These are phyloP conservation scores for Plasmodium berghei DNA, from an alignment of 169 alveolate species.

Conservation along the genomic window DNA sequence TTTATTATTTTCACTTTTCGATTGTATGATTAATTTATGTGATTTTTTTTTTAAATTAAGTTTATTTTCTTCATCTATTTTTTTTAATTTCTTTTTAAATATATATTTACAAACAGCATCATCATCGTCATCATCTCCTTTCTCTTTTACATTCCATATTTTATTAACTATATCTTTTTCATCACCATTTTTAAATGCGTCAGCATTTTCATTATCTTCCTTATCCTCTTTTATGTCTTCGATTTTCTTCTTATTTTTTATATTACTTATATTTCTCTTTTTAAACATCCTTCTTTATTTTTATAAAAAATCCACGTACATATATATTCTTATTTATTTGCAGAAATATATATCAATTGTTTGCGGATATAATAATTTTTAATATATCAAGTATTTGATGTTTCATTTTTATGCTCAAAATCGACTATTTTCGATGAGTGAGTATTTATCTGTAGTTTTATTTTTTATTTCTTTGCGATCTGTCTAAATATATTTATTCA, in stretches of 20 bases:
- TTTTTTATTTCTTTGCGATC: too few relatives aligned
- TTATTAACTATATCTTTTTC: slow-evolving; percentile 14
- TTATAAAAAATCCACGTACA: slow-evolving; percentile 26
- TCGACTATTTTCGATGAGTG: too few relatives aligned
- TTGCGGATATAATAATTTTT: slow-evolving; percentile 3
- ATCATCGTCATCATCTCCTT: slow-evolving; percentile 35
- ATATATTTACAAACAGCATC: slow-evolving; percentile 67
- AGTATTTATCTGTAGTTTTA: too few relatives aligned
- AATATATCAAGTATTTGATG: neutral
- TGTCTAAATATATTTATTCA: too few relatives aligned
- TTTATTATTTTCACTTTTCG: slow-evolving; percentile 44
- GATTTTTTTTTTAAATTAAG: slow-evolving; percentile 51
- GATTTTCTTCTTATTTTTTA: slow-evolving; percentile 53
- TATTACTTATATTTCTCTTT: slow-evolving; percentile 44
- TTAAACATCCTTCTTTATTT: slow-evolving; percentile 47
- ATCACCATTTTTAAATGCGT: neutral
- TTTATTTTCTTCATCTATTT: slow-evolving; percentile 50
- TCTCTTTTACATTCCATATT: slow-evolving; percentile 10
- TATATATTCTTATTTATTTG: neutral
- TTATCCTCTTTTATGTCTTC: slow-evolving; percentile 63
- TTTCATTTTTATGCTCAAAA: too few relatives aligned
- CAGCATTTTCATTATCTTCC: slow-evolving; percentile 14
- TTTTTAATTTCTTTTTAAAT: slow-evolving; percentile 67
- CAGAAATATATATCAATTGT: neutral
- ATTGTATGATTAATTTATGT: slow-evolving; percentile 36